Evolutionary conservation across 768 basidiomycete species (phyloP).

Genomic region (Rubroboletus pulcherrimus): DNA sequence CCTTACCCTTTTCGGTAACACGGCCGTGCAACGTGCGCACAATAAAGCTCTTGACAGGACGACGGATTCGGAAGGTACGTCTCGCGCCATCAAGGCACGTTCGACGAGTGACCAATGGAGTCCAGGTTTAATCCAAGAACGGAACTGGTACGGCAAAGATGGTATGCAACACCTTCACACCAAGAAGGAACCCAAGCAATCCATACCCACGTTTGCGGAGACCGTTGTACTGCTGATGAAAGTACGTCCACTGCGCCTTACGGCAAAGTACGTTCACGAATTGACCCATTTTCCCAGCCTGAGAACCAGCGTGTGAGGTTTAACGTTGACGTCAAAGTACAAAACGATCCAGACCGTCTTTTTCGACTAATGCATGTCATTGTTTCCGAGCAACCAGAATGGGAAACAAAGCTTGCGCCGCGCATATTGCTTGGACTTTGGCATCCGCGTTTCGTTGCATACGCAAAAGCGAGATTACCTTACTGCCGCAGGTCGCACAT

Average conservation of each 20-base stretch:
- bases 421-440: constrained; percentile 80
- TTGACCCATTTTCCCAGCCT: constrained; percentile 39
- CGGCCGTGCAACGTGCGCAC: constrained; percentile 19
- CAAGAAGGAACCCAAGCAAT: constrained; percentile 71
- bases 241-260: constrained; percentile 37
- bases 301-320: constrained; percentile 74
- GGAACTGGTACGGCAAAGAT: constrained; percentile 64
- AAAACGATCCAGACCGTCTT: constrained; percentile 85
- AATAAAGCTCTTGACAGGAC: constrained; percentile 66
- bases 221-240: constrained; percentile 78
- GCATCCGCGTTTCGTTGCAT: constrained; percentile 86
- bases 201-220: constrained; percentile 88
- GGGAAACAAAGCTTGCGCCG: constrained; percentile 74
- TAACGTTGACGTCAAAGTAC: constrained; percentile 91
- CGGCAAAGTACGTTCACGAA: constrained; percentile 6
- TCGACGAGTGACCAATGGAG: constrained; percentile 20
- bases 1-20: constrained; percentile 22
- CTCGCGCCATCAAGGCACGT: constrained; percentile 18
- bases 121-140: constrained; percentile 64
- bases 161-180: constrained; percentile 81
- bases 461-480: constrained; percentile 72
- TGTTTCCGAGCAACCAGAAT: constrained; percentile 61
- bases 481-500: constrained; percentile 87
- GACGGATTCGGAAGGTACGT: constrained; percentile 67
- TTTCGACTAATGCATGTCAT: constrained; percentile 73